A percentile compares a stretch with the other conserved stretches of the same genome.
Evolutionary conservation across 805 yeast genomes (phyloP).

Genomic region (Ogataea salicorniae): DNA sequence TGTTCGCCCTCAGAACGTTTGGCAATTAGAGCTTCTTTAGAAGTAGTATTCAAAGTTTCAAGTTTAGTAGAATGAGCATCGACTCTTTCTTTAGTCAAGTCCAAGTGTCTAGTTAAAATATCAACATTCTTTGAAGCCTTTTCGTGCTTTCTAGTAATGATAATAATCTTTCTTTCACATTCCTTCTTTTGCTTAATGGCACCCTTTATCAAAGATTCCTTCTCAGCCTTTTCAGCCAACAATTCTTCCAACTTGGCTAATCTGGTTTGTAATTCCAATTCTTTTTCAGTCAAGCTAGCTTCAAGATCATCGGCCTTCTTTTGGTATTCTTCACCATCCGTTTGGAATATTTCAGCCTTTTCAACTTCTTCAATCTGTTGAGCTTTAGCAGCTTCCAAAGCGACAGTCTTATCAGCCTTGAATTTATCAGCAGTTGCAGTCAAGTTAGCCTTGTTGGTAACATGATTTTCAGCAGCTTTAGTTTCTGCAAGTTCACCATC

Average conservation of each 20-base stretch:
- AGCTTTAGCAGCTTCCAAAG: conserved; percentile 25
- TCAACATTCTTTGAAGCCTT: conserved; percentile 35
- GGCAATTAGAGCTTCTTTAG: conserved; percentile 31
- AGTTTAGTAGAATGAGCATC: conserved; percentile 42
- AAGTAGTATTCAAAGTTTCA: conserved; percentile 31
- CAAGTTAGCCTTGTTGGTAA: conserved; percentile 38
- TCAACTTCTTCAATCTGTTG: conserved; percentile 27
- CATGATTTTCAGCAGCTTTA: conserved; percentile 43
- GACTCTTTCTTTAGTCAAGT: conserved; percentile 36
- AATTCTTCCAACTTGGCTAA: conserved; percentile 34
- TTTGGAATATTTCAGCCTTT: conserved; percentile 33
- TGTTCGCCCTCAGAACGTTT: conserved; percentile 40
- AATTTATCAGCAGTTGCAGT: conserved; percentile 39
- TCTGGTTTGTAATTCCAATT: conserved; percentile 31
- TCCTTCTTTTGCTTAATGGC: conserved; percentile 35
- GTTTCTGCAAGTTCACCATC: conserved; percentile 44
- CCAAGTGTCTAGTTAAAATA: conserved; percentile 38
- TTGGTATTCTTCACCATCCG: conserved; percentile 36
- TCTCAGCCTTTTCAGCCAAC: conserved; percentile 37
- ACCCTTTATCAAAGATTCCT: conserved; percentile 23
- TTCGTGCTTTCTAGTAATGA: conserved; percentile 32
- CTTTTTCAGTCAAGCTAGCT: conserved; percentile 35
- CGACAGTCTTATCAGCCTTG: conserved; percentile 30
- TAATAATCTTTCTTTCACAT: conserved; percentile 33
- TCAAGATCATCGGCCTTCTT: conserved; percentile 34